Evolutionary conservation across 2,329 filamentous ascomycete genomes (phyloP).

Genomic region (Hirsutella rhossiliensis): DNA sequence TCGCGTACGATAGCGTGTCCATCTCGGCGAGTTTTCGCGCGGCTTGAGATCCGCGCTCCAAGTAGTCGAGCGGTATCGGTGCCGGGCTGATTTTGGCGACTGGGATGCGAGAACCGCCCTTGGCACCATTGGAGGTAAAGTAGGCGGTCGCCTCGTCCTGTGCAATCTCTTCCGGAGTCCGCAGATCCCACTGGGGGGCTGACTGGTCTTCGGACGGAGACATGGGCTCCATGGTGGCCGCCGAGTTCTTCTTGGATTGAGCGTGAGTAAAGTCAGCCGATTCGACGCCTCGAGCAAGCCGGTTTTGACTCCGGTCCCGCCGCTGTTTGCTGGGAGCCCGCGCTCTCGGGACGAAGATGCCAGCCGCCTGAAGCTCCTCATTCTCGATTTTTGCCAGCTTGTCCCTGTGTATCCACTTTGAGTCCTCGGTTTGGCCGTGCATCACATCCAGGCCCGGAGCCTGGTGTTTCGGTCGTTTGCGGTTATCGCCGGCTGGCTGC

Average conservation of each 20-base stretch:
- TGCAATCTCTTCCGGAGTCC: constrained; percentile 67
- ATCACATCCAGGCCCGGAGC: constrained; percentile 10
- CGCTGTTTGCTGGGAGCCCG: constrained; percentile 39
- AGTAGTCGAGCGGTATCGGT: constrained; percentile 58
- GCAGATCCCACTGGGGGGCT: constrained; percentile 51
- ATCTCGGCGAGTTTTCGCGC: constrained; percentile 44
- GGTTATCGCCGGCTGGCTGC: constrained; percentile 12
- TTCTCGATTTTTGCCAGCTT: constrained; percentile 74
- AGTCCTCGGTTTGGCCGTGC: constrained; percentile 38
- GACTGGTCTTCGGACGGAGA: not conserved
- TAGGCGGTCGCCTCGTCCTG: constrained; percentile 41
- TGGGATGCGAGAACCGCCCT: constrained; percentile 71
- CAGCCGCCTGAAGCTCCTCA: constrained; percentile 67
- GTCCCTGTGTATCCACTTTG: constrained; percentile 78
- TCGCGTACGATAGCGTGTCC: constrained; percentile 39
- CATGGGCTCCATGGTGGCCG: constrained; percentile 21
- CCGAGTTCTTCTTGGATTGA: constrained; percentile 33
- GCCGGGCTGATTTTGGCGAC: constrained; percentile 68
- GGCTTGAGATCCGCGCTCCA: constrained; percentile 62
- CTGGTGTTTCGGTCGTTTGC: constrained; percentile 13
- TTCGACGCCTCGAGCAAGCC: constrained; percentile 19
- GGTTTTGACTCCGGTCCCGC: constrained; percentile 23
- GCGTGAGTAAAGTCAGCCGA: constrained; percentile 11
- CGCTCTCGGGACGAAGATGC: constrained; percentile 47
- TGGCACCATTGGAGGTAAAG: constrained; percentile 39